These are phyloP conservation scores for Pythium dissimile DNA, from an alignment of 352 stramenopile genomes.

Conservation along the genomic window DNA sequence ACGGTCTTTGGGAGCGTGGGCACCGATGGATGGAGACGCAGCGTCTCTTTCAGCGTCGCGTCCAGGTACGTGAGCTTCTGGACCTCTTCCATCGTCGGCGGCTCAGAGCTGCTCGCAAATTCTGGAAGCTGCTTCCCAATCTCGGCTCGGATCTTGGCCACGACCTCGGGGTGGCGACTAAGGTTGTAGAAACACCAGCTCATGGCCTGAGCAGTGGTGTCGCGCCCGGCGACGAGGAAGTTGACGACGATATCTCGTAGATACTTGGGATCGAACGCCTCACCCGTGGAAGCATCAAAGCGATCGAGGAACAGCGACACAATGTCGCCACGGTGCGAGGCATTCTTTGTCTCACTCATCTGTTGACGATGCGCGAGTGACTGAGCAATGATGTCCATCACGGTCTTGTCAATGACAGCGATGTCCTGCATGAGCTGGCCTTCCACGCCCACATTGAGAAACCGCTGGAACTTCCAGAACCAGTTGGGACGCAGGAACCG, in stretches of 20 bases:
- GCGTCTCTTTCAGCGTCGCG: slow-evolving; percentile 31
- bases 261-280: background rate
- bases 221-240: background rate
- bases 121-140: slow-evolving; percentile 16
- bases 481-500: slow-evolving; percentile 33
- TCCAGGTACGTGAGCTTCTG: slow-evolving; percentile 40
- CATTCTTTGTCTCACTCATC: background rate
- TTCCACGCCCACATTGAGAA: slow-evolving; percentile 34
- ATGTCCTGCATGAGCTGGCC: slow-evolving; percentile 30
- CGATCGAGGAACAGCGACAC: slow-evolving; percentile 52
- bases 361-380: slow-evolving; percentile 25
- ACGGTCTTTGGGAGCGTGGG: slow-evolving; percentile 24
- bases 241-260: background rate
- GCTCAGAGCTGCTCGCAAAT: background rate
- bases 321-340: slow-evolving; percentile 29
- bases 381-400: slow-evolving; percentile 41
- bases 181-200: slow-evolving; percentile 18
- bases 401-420: slow-evolving; percentile 42
- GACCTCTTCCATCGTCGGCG: slow-evolving; percentile 35
- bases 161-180: slow-evolving; percentile 36
- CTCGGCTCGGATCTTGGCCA: slow-evolving; percentile 42
- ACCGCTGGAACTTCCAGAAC: slow-evolving; percentile 46
- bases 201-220: slow-evolving; percentile 1
- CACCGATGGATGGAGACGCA: slow-evolving; percentile 36
- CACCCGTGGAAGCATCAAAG: slow-evolving; percentile 18